Evolutionary conservation across 73 alveolate genomes (phyloP).

Genomic region (Paraurostyla sp.): DNA sequence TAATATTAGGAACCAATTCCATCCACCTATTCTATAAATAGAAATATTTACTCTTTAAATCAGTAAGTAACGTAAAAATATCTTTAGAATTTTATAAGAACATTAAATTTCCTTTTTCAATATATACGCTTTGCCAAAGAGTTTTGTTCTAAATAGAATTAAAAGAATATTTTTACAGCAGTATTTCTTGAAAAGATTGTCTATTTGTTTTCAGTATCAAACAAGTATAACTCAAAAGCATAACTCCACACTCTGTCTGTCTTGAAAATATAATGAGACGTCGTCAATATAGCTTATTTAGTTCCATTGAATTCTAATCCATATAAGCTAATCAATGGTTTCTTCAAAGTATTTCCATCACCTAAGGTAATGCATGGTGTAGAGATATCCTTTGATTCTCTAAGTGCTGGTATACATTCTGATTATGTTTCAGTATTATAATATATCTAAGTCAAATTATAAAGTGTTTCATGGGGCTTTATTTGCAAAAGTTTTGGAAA

Average conservation of each 20-base stretch:
- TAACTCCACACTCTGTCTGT: conserved; percentile 11
- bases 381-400: not conserved
- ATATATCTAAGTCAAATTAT: not conserved
- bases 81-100: conserved; percentile 4
- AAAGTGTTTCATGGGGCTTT: not conserved
- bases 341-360: not conserved
- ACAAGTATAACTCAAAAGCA: not conserved
- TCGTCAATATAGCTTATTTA: not conserved
- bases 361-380: not conserved
- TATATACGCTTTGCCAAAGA: conserved; percentile 6
- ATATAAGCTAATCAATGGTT: not conserved
- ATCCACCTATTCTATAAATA: no score
- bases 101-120: not conserved
- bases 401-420: not conserved
- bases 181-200: not conserved
- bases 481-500: not conserved
- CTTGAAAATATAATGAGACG: not conserved
- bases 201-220: not conserved
- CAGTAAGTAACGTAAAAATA: not conserved
- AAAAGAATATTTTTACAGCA: not conserved
- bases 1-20: not conserved
- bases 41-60: not conserved
- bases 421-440: not conserved
- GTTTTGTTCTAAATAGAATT: not conserved
- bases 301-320: conserved; percentile 19